A percentile compares a stretch with the other conserved stretches of the same genome.
Conservation (phyloP, 139 green algal genomes). For the Pleodorina starrii region DNA sequence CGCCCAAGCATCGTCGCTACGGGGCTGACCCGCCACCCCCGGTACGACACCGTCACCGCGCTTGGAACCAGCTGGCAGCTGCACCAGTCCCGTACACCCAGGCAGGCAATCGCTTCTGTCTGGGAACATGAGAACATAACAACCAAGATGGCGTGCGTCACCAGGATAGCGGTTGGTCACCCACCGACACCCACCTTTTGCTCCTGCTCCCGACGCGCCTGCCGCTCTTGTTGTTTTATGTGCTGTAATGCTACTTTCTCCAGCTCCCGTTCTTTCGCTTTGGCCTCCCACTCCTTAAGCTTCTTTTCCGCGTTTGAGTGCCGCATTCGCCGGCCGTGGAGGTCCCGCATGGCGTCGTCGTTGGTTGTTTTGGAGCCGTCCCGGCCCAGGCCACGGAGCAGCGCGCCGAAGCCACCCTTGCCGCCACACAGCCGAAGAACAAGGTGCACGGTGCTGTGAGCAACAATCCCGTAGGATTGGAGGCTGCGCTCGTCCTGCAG, state of each 20-base stretch:
- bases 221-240: conserved; percentile 78
- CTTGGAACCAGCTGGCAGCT: too few species aligned
- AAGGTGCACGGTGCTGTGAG: conserved; percentile 64
- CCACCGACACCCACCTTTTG: conserved; percentile 52
- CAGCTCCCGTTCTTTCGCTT: conserved; percentile 84
- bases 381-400: conserved; percentile 91
- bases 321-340: conserved; percentile 86
- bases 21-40: too few species aligned
- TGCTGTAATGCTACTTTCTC: conserved; percentile 86
- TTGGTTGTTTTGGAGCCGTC: conserved; percentile 90
- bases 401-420: conserved; percentile 96
- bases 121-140: too few species aligned
- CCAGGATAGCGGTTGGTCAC: not conserved
- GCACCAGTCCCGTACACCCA: too few species aligned
- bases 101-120: too few species aligned
- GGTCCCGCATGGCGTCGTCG: conserved; percentile 93
- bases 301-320: conserved; percentile 85
- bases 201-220: conserved; percentile 56
- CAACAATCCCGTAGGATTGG: conserved; percentile 24
- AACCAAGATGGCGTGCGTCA: too few species aligned
- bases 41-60: too few species aligned
- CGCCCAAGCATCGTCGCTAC: too few species aligned
- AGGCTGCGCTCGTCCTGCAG: conserved; percentile 54
- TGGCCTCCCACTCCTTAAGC: conserved; percentile 86
- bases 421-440: conserved; percentile 76